These are phyloP conservation scores for Pythium grandisporangium DNA, from an alignment of 352 stramenopile genomes.

Conservation along the genomic window DNA sequence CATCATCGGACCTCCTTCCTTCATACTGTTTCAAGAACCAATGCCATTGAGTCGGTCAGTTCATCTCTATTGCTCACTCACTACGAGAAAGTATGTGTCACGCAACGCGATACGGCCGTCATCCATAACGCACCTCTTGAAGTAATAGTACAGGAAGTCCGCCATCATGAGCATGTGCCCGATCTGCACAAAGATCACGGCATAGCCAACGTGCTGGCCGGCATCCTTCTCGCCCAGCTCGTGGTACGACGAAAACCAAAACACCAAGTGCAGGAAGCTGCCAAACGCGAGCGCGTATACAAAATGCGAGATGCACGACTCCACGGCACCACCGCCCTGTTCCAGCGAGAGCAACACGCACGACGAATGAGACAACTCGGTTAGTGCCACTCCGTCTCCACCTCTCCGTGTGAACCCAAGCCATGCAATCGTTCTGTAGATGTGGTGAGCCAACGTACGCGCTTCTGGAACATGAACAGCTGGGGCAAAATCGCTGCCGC, in stretches of 20 bases:
- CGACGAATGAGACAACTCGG: too few species aligned
- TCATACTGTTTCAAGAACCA: conserved; percentile 77
- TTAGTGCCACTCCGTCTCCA: too few species aligned
- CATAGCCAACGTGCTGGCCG: conserved; percentile 87
- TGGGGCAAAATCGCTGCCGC: conserved; percentile 95
- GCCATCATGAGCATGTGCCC: conserved; percentile 97
- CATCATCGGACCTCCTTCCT: conserved; percentile 84
- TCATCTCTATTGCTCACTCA: too few species aligned
- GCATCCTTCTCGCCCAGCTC: conserved; percentile 93
- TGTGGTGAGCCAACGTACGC: too few species aligned
- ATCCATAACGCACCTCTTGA: conserved; percentile 86
- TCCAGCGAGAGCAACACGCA: not conserved
- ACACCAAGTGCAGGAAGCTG: conserved; percentile 95
- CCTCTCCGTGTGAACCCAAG: too few species aligned
- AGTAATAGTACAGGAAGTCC: conserved; percentile 99
- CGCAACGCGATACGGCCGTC: too few species aligned
- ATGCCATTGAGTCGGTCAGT: too few species aligned
- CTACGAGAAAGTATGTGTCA: too few species aligned
- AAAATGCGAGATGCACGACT: conserved; percentile 96
- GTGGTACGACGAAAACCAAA: conserved; percentile 98
- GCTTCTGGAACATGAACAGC: conserved; percentile 99
- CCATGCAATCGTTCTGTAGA: too few species aligned
- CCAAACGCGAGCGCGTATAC: conserved; percentile 94
- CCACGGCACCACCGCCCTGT: conserved; percentile 88
- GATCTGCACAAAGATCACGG: conserved; percentile 97